Evolutionary conservation across 2,329 filamentous ascomycete genomes (phyloP).

Genomic region (Ophiostoma sp.): DNA sequence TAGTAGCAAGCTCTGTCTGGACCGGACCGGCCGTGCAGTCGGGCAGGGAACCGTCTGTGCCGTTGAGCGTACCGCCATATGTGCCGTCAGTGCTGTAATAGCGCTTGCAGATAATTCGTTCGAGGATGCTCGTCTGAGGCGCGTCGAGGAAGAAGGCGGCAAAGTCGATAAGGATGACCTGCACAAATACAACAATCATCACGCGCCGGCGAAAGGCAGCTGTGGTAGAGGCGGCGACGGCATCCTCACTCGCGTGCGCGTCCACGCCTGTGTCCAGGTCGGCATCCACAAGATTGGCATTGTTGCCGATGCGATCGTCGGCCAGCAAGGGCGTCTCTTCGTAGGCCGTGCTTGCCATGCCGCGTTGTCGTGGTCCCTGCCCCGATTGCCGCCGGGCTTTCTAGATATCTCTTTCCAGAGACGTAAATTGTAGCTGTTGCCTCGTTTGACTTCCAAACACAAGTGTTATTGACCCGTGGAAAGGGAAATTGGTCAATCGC

Average conservation of each 20-base stretch:
- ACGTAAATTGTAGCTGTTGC: background rate
- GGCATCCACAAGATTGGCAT: background rate
- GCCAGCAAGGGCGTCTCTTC: conserved; percentile 1
- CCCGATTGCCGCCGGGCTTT: background rate
- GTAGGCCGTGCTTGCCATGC: background rate
- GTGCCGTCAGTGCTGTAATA: conserved; percentile 4
- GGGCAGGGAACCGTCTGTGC: background rate
- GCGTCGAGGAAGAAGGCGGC: conserved; percentile 15
- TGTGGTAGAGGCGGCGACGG: background rate
- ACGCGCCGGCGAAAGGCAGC: background rate
- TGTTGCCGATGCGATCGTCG: background rate
- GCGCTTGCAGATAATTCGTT: background rate
- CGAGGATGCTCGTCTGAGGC: conserved; percentile 11
- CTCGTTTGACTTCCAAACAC: background rate
- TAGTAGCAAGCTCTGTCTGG: conserved; percentile 11
- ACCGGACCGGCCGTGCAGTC: conserved; percentile 11
- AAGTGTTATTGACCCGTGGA: background rate
- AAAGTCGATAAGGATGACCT: conserved; percentile 5
- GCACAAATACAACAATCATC: background rate
- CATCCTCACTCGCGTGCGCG: background rate
- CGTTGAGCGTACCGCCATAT: background rate
- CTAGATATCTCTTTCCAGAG: background rate
- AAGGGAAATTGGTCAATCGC: background rate
- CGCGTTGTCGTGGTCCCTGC: background rate
- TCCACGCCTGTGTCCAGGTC: background rate